These are phyloP conservation scores for Linnemannia zychae DNA, from an alignment of 192 early-diverging fungal species.

Conservation along the genomic window DNA sequence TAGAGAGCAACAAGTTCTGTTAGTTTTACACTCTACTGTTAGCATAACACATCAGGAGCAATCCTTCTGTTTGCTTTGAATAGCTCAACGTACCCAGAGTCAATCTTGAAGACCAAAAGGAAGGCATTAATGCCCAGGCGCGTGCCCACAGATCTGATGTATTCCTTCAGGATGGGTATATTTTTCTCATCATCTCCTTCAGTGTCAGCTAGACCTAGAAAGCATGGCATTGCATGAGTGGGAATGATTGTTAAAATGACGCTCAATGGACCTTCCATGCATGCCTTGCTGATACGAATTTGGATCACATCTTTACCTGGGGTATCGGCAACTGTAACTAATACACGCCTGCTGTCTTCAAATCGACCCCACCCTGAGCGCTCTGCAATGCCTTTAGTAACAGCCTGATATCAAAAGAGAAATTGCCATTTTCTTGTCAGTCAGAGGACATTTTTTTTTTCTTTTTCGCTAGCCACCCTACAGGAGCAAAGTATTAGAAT, in stretches of 20 bases:
- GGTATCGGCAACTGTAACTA: constrained; percentile 42
- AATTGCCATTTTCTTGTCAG: background rate
- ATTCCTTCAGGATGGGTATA: constrained; percentile 56
- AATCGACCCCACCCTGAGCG: constrained; percentile 51
- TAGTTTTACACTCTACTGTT: background rate
- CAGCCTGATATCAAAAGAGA: constrained; percentile 21
- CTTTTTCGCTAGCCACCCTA: too few relatives aligned
- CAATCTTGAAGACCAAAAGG: constrained; percentile 53
- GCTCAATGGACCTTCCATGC: background rate
- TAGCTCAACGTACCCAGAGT: constrained; percentile 39
- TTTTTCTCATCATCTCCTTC: constrained; percentile 57
- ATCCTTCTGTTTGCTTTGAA: background rate
- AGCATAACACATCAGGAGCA: background rate
- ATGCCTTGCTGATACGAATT: background rate
- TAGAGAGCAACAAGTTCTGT: background rate
- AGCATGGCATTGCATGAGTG: background rate
- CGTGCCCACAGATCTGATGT: constrained; percentile 47
- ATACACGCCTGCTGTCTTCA: constrained; percentile 44
- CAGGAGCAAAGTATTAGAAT: background rate
- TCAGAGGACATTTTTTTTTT: background rate
- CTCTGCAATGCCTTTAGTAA: constrained; percentile 50
- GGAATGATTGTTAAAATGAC: background rate
- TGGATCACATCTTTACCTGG: constrained; percentile 28
- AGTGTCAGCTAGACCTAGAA: constrained; percentile 46
- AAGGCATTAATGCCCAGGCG: constrained; percentile 46